These are phyloP conservation scores for Xylaria hypoxylon DNA, from an alignment of 2,329 filamentous ascomycete species.

Conservation along the genomic window DNA sequence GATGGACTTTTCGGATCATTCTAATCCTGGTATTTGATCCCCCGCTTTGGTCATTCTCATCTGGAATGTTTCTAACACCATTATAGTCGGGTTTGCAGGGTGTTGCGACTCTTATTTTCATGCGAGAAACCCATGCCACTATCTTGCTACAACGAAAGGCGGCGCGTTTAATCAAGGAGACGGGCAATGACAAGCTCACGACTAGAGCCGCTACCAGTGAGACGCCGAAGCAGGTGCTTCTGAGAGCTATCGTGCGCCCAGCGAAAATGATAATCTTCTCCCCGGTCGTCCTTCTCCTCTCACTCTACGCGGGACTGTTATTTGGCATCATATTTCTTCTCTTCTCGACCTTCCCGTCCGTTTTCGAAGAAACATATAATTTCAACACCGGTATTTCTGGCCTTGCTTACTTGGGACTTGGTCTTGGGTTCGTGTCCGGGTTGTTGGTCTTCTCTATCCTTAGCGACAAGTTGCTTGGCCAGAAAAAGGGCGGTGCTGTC, in stretches of 20 bases:
- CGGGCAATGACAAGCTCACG: slow-evolving; percentile 25
- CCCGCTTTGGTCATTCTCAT: neutral
- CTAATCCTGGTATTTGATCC: slow-evolving; percentile 51
- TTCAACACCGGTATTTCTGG: slow-evolving; percentile 27
- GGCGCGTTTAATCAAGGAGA: slow-evolving; percentile 29
- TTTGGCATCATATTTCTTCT: slow-evolving; percentile 34
- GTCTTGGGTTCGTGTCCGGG: slow-evolving; percentile 24
- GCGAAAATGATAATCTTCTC: slow-evolving; percentile 35
- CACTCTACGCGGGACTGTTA: slow-evolving; percentile 23
- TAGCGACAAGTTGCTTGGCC: slow-evolving; percentile 29
- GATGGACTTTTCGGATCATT: slow-evolving; percentile 59
- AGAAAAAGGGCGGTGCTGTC: slow-evolving; percentile 10
- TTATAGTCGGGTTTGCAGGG: slow-evolving; percentile 12
- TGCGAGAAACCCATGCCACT: slow-evolving; percentile 29
- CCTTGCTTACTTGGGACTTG: slow-evolving; percentile 32
- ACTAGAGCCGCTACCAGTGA: slow-evolving; percentile 3
- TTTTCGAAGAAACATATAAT: slow-evolving; percentile 30
- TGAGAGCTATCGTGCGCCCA: slow-evolving; percentile 28
- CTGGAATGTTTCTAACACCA: neutral
- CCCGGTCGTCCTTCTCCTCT: slow-evolving; percentile 33
- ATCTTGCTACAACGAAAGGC: slow-evolving; percentile 29
- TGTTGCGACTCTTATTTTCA: slow-evolving; percentile 18
- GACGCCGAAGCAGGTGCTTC: slow-evolving; percentile 15
- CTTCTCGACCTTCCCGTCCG: slow-evolving; percentile 31
- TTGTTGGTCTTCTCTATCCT: slow-evolving; percentile 31